Conservation (phyloP, 768 basidiomycete species). For the Fistulinella prunicolor region DNA sequence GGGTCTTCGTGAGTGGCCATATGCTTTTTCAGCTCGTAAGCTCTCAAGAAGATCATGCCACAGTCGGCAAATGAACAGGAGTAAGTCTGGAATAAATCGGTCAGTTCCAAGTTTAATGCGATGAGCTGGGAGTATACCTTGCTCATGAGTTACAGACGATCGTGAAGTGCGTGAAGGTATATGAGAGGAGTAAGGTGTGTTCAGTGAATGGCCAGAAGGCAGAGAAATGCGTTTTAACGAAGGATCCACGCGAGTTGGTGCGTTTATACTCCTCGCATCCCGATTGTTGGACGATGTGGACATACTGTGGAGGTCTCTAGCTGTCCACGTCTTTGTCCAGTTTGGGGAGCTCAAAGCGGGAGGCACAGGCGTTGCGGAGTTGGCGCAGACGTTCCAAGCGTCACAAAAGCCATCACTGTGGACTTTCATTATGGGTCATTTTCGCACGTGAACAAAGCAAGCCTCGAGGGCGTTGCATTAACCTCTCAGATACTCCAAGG, state of each 20-base stretch:
- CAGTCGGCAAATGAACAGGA: constrained; percentile 4
- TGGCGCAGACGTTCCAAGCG: not conserved
- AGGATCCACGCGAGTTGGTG: not conserved
- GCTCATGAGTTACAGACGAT: constrained; percentile 4
- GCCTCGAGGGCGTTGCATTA: not conserved
- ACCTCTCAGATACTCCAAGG: no score
- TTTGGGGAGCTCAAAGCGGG: constrained; percentile 10
- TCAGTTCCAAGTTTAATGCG: not conserved
- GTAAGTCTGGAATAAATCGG: not conserved
- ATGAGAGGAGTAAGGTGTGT: not conserved
- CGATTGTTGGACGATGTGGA: constrained; percentile 5
- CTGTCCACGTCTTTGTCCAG: not conserved
- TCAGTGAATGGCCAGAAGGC: constrained; percentile 13
- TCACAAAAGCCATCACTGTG: not conserved
- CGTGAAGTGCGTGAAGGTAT: not conserved
- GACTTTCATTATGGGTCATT: not conserved
- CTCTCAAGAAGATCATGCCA: not conserved
- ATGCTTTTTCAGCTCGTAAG: constrained; percentile 14
- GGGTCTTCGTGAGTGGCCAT: constrained; percentile 7
- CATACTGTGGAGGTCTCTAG: not conserved
- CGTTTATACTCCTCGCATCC: constrained; percentile 13
- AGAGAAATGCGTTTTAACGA: not conserved
- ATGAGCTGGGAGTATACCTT: not conserved
- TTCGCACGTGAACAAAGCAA: constrained; percentile 2
- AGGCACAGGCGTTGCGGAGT: not conserved